Evolutionary conservation across 2,329 filamentous ascomycete genomes (phyloP).

Genomic region (Calonectria pteridis): DNA sequence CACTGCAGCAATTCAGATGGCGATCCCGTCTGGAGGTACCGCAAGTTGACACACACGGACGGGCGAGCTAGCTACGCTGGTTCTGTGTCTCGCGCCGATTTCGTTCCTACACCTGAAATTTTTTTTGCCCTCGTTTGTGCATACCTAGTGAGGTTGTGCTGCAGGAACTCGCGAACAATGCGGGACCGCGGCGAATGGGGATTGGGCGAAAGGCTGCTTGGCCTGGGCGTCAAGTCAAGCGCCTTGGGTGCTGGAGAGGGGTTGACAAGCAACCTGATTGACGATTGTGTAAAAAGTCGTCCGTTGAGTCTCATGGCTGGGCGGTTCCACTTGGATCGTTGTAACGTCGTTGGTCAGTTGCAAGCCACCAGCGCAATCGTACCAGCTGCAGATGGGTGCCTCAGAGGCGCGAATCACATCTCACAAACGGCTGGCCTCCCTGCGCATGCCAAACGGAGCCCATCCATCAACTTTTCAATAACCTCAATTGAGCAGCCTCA

Average conservation of each 20-base stretch:
- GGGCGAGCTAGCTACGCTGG: neutral
- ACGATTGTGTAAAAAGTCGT: constrained; percentile 14
- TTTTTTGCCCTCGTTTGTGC: neutral
- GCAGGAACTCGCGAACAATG: constrained; percentile 14
- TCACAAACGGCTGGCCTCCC: constrained; percentile 28
- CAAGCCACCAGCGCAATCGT: constrained; percentile 36
- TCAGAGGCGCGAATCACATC: constrained; percentile 36
- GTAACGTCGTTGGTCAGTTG: constrained; percentile 41
- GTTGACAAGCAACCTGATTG: constrained; percentile 1
- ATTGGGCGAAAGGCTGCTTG: neutral
- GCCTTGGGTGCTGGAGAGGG: neutral
- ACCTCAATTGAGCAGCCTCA: constrained; percentile 28
- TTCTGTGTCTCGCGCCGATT: constrained; percentile 1
- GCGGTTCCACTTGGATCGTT: constrained; percentile 41
- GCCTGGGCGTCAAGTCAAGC: constrained; percentile 3
- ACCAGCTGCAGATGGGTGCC: constrained; percentile 29
- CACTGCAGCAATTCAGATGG: neutral
- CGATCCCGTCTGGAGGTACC: constrained; percentile 2
- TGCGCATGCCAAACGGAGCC: constrained; percentile 34
- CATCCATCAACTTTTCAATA: constrained; percentile 23
- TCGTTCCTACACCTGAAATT: neutral
- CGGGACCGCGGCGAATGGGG: neutral
- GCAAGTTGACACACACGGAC: neutral
- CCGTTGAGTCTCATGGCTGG: constrained; percentile 22
- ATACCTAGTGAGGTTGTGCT: neutral